phyloP scores from a whole-genome alignment of 495 filamentous ascomycete genomes.

The Pyrenopolyporus hunteri region DNA sequence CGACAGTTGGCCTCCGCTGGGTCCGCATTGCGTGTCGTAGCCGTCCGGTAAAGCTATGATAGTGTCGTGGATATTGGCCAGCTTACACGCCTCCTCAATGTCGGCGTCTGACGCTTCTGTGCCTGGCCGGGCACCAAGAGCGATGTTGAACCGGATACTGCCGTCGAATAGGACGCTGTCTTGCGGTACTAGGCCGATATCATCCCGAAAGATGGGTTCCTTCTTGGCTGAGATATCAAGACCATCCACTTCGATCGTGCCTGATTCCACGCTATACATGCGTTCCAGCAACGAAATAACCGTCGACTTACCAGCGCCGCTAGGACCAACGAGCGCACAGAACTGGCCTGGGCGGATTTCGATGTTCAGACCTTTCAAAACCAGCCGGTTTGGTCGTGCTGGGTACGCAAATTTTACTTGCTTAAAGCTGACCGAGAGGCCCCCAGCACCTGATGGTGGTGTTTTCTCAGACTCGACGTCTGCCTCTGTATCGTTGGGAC shows the following conservation, averaged over 20 bases:
- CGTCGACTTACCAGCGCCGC: constrained; percentile 67
- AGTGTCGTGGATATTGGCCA: constrained; percentile 65
- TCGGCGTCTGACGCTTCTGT: constrained; percentile 54
- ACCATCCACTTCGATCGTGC: constrained; percentile 48
- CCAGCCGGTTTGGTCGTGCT: constrained; percentile 58
- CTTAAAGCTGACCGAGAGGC: constrained; percentile 57
- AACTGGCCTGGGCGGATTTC: constrained; percentile 63
- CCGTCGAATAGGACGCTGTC: constrained; percentile 62
- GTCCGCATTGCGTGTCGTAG: constrained; percentile 66
- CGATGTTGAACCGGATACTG: constrained; percentile 60
- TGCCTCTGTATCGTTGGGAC: constrained; percentile 34
- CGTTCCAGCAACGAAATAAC: constrained; percentile 66
- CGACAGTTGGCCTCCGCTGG: constrained; percentile 55
- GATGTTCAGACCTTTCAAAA: constrained; percentile 61
- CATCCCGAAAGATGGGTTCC: constrained; percentile 55
- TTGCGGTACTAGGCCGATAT: constrained; percentile 61
- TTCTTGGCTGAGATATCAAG: constrained; percentile 52
- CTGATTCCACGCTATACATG: constrained; percentile 51
- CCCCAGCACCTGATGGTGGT: constrained; percentile 30
- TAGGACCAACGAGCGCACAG: constrained; percentile 64
- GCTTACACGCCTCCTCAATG: constrained; percentile 61
- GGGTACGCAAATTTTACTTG: constrained; percentile 67
- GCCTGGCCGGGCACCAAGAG: constrained; percentile 53
- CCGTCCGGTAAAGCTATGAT: constrained; percentile 63
- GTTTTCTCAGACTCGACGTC: constrained; percentile 28